Evolutionary conservation across 2,329 filamentous ascomycete genomes (phyloP), one percentile per base, ranked within the genome.

Genomic region (Zalaria obscura): DNA sequence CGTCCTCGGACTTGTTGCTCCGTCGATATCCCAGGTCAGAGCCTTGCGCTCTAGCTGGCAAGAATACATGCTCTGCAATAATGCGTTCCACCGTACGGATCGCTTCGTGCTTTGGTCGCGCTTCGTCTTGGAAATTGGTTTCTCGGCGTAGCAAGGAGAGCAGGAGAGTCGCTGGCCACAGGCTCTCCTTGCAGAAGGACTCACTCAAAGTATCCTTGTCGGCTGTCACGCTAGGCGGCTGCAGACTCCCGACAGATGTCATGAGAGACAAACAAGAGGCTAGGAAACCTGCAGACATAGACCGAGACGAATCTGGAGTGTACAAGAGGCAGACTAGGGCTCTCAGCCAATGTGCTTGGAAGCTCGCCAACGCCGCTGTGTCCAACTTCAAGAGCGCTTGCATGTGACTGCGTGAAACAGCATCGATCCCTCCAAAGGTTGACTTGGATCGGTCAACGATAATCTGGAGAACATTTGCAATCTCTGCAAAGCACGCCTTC

Each of bases 41-140:
- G 29, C 7, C 7, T n/a, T 32, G 29, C 25, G 53, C 46, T 45
- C 63, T 54, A 28, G 60, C 55, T 9, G 64, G 64, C 4, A 60
- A 38, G 35, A 69, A 58, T 5, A 67, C 35, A 42, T 70, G 66
- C 45, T 56, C 62, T 4, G 60, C 61, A 26, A 69, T 38, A 4
- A 65, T 46, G 40, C 49, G 55, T 37, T 65, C 61, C 11, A 66
- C 42, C 5, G 39, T 34, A 18, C 37, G 35, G 4, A 35, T 28
- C 5, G 42, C 25, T 8, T 35, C 8, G 34, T 11, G 37, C 27
- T 11, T 25, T 6, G 31, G 35, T 35, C n/a, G n/a, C 5, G n/a
- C 11, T 32, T 10, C 11, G 11, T 40, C 18, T 2, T 40, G 27
- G 38, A 34, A 33, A 2, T 3, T 25, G 5, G 10, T 5, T 18